Percentiles rank a stretch among this genome's conserved stretches.
Conservation (phyloP, 108 stramenopile genomes). For the Pseudonitzschia delicatissima region DNA sequence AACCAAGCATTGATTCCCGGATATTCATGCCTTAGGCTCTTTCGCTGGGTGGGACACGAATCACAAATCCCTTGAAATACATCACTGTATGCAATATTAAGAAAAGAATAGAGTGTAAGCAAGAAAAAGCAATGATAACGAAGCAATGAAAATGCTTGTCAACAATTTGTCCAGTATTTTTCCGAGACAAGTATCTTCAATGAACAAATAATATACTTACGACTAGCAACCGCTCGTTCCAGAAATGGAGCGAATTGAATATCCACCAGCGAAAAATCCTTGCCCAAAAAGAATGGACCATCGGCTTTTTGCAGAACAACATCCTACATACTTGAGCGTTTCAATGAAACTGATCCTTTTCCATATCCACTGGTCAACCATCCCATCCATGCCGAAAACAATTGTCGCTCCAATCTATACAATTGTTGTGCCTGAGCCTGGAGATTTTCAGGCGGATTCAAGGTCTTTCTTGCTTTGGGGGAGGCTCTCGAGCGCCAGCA, state of each 20-base stretch:
- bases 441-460: conserved; percentile 18
- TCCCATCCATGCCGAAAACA: conserved; percentile 87
- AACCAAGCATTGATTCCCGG: conserved; percentile 88
- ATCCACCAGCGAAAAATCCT: conserved; percentile 70
- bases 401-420: conserved; percentile 75
- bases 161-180: neutral
- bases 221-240: conserved; percentile 81
- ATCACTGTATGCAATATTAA: conserved; percentile 47
- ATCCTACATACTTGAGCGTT: conserved; percentile 69
- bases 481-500: conserved; percentile 67
- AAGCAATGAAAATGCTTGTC: conserved; percentile 65
- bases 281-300: conserved; percentile 86
- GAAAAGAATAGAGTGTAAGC: conserved; percentile 47
- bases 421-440: conserved; percentile 48
- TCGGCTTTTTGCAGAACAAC: conserved; percentile 39
- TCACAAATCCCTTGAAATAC: conserved; percentile 86
- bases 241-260: conserved; percentile 81
- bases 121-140: conserved; percentile 19
- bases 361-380: conserved; percentile 77
- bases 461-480: conserved; percentile 42
- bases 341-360: conserved; percentile 46
- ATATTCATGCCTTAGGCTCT: conserved; percentile 41
- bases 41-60: conserved; percentile 64
- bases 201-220: conserved; percentile 23
- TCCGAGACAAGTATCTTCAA: neutral